Base-by-base conservation (phyloP, 345 rosid species). In the Brassica napus region DNA sequence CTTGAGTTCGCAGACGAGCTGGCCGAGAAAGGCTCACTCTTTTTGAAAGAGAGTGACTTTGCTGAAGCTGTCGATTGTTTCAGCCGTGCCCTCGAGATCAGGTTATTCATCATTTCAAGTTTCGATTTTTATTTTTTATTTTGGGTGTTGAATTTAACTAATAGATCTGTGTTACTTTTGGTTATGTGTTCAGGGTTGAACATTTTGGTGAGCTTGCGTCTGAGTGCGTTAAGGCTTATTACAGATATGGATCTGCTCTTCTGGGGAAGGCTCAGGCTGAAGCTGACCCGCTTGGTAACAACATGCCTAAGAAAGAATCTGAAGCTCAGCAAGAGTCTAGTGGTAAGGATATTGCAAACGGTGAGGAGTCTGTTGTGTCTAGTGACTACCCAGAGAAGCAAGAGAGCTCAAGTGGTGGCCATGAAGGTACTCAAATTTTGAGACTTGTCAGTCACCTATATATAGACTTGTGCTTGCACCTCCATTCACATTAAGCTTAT, bases 11-110 rank as follows among this genome's bases (percentile, higher is more conserved):
- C 93, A 4, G 86, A 83, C 5, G 92, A 90, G 80, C 74, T 95
- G 78, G 67, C 86, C 60, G 92, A 87, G 85, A 85, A 70, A 81
- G 98, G 96, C 62, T 71, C 82, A 10, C 34, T 6, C 8, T 96
- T 91, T 26, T 62, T 95, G 65, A 91, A 82, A 68, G 94, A 89
- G 42, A 71, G 73, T 1, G 95, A 95, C 75, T 87, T 79, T 65
- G 76, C 66, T 4, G 94, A 92, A 83, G 99, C 99, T 16, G 89
- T 88, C 8, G 98, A 95, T 32, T 95, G 93, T 87, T 91, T 90
- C 55, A 91, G 98, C 85, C 99, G 98, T 47, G 89, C 94, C 69
- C 91, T 95, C 9, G 97, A 95, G 74, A 93, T 93, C 88, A 89
- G 94, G 99, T 39, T 94, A 74, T 59, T 14, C n/a, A 0, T 31